phyloP scores from a whole-genome alignment of 352 stramenopile species.

The Vaucheria bursata region DNA sequence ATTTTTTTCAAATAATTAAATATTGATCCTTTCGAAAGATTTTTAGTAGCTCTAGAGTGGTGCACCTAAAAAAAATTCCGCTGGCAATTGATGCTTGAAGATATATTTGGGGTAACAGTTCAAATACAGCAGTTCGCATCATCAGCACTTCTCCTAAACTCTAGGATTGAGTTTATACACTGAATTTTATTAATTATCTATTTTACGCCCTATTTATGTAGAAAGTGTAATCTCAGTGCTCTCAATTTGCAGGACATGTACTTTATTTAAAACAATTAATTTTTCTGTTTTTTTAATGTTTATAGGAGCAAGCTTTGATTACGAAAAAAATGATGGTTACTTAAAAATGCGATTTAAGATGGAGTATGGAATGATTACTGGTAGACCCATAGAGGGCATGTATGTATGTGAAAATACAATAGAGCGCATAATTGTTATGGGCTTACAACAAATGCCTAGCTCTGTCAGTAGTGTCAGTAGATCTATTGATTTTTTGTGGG shows the following conservation, averaged over 20 bases:
- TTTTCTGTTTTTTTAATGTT: neutral
- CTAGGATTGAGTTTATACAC: neutral
- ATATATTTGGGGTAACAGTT: too few relatives aligned
- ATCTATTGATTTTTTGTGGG: slow-evolving; percentile 62
- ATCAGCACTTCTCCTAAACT: neutral
- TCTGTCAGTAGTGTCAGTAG: slow-evolving; percentile 51
- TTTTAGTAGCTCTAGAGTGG: too few relatives aligned
- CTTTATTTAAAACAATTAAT: neutral
- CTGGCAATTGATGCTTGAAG: too few relatives aligned
- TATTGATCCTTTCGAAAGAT: too few relatives aligned
- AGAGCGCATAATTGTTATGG: slow-evolving; percentile 71
- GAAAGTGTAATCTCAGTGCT: neutral
- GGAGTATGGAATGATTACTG: slow-evolving; percentile 12
- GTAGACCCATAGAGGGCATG: slow-evolving; percentile 10
- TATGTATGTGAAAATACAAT: slow-evolving; percentile 48
- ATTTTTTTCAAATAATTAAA: too few relatives aligned
- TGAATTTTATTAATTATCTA: neutral
- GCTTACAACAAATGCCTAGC: slow-evolving; percentile 50
- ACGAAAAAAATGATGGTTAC: slow-evolving; percentile 8
- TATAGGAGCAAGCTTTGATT: slow-evolving; percentile 15
- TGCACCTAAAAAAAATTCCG: too few relatives aligned
- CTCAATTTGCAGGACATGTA: neutral
- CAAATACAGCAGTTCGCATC: neutral
- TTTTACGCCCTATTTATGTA: neutral
- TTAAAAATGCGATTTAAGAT: slow-evolving; percentile 13